Base-by-base conservation (phyloP, 768 basidiomycete genomes). In the Mycena haematopus region DNA sequence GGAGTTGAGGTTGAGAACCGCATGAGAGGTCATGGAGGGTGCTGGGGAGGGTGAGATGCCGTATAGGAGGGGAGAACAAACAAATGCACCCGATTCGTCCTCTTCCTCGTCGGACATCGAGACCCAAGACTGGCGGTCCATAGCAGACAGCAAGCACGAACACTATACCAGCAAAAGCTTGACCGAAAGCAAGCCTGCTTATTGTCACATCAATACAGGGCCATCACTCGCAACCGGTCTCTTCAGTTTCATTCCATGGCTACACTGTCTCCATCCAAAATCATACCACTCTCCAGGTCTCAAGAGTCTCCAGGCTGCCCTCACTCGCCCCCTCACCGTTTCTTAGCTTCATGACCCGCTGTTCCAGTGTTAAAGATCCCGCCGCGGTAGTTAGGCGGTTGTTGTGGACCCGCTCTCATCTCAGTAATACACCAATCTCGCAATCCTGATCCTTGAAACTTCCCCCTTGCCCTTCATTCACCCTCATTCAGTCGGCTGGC, bases 1-100 rank as follows among this genome's bases (percentile, higher is more conserved):
- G 71, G 71, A 13, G 76, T 73, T 62, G 76, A 79, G 52, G 57
- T 63, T 51, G 68, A 65, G 61, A 60, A 65, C 52, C 66, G 62
- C 61, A 58, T 56, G 53, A 52, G 64, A 58, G 56, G 44, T 29
- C 64, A 62, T 62, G 10, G 44, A 14, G 44, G 33, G 22, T 4
- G 52, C 40, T 29, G 52, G 5, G 21, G 22, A 3, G 2, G n/a
- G 33, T 17, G 31, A 50, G 40, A 19, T 7, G 19, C 19, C 6
- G 40, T 24, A 22, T 17, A 38, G 33, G 14, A 22, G 36, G 22
- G 5, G 7, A 6, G 21, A 21, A 13, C 7, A 22, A 38, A 35
- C 35, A 24, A 9, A 17, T 17, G n/a, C n/a, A 44, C 42, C 40
- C n/a, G 19, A 19, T 24, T 46, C 44, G 6, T 45, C 44, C 17